Conservation (phyloP, 2,329 filamentous ascomycete species). For the Neocatenulostroma microsporum region DNA sequence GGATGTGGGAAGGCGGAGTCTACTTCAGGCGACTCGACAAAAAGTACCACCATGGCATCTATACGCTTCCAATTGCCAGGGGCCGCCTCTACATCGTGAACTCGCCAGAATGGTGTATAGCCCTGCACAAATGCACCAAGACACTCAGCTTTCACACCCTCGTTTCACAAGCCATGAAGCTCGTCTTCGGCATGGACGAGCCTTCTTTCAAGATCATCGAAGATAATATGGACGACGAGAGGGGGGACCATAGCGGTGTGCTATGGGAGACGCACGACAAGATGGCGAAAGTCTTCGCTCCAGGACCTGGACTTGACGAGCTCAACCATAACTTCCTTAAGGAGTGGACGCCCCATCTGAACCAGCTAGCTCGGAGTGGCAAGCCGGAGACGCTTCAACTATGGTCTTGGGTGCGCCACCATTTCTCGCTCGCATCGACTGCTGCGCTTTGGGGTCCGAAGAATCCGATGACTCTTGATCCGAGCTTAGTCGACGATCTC, state of each 20-base stretch:
- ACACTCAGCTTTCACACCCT: constrained; percentile 40
- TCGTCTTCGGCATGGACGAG: constrained; percentile 31
- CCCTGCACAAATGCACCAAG: constrained; percentile 34
- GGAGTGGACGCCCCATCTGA: constrained; percentile 9
- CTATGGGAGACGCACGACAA: constrained; percentile 11
- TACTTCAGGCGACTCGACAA: constrained; percentile 15
- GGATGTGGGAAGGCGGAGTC: constrained; percentile 23
- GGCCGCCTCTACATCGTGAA: constrained; percentile 41
- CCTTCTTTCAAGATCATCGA: constrained; percentile 24
- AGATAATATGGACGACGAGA: constrained; percentile 25
- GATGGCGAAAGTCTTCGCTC: constrained; percentile 19
- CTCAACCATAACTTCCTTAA: constrained; percentile 31
- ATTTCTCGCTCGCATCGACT: constrained; percentile 34
- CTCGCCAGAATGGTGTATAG: constrained; percentile 33
- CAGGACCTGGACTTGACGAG: constrained; percentile 27
- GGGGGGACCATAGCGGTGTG: constrained; percentile 1
- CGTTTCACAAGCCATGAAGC: constrained; percentile 32
- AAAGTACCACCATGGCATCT: constrained; percentile 29
- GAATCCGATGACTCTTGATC: constrained; percentile 34
- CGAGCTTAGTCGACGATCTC: constrained; percentile 33
- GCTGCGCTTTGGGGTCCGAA: constrained; percentile 38
- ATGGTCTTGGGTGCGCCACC: constrained; percentile 33
- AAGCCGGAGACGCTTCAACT: constrained; percentile 29
- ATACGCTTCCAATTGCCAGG: constrained; percentile 40
- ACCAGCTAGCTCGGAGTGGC: constrained; percentile 6